Conservation (phyloP, 1,284 basidiomycete genomes). For the Sutorius eximius region DNA sequence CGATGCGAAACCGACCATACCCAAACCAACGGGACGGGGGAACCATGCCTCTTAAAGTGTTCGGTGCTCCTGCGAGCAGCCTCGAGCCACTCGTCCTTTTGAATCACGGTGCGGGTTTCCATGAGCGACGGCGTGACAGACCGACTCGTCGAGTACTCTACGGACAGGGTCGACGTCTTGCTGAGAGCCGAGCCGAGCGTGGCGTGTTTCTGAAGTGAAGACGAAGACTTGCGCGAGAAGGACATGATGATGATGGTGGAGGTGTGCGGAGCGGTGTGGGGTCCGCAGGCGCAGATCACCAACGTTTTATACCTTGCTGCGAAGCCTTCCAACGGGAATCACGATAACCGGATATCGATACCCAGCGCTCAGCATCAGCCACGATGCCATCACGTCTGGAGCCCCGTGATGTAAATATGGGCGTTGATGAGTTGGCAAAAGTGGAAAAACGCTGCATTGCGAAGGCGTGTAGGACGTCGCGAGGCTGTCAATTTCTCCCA, state of each 20-base stretch:
- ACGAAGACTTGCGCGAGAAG: constrained; percentile 9
- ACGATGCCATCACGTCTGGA: constrained; percentile 19
- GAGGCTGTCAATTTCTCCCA: not conserved
- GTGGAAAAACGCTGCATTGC: constrained; percentile 4
- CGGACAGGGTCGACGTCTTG: constrained; percentile 12
- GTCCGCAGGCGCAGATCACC: not conserved
- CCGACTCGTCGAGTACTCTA: constrained; percentile 3
- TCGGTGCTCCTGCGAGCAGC: constrained; percentile 31
- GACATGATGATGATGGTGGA: constrained; percentile 16
- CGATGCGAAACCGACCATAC: constrained; percentile 7
- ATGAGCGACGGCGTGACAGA: constrained; percentile 16
- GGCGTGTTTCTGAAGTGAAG: constrained; percentile 2
- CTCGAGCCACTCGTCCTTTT: constrained; percentile 31
- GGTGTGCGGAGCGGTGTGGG: not conserved
- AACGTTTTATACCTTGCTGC: constrained; percentile 22
- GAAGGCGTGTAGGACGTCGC: constrained; percentile 2
- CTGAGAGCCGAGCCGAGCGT: not conserved
- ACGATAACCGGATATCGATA: constrained; percentile 5
- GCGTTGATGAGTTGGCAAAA: constrained; percentile 12
- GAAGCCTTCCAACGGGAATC: not conserved
- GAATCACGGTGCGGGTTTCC: constrained; percentile 19
- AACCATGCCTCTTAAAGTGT: constrained; percentile 32
- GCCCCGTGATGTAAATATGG: not conserved
- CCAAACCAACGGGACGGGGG: constrained; percentile 33
- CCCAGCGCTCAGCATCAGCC: constrained; percentile 6